Conservation (phyloP, 257 asterid species). For the Nicotiana tomentosiformis region DNA sequence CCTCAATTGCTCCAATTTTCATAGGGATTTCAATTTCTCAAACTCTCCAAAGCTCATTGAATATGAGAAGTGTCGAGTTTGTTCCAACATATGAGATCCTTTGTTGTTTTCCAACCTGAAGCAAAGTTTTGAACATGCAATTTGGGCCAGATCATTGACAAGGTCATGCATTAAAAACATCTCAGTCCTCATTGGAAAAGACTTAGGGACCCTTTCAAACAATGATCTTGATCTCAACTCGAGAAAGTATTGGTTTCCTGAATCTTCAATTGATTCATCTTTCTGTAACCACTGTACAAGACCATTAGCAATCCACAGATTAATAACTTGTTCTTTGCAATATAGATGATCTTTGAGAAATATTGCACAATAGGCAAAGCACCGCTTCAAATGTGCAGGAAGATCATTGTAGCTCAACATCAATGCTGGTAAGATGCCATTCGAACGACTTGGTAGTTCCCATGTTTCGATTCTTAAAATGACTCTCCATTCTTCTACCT, state of each 20-base stretch:
- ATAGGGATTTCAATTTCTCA: not conserved
- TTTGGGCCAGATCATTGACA: constrained; percentile 7
- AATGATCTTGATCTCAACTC: constrained; percentile 5
- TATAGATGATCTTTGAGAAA: constrained; percentile 10
- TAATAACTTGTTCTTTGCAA: not conserved
- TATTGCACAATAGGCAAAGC: constrained; percentile 8
- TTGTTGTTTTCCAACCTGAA: not conserved
- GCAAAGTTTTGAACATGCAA: not conserved
- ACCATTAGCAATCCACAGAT: constrained; percentile 12
- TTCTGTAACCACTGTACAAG: not conserved
- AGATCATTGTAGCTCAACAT: constrained; percentile 13
- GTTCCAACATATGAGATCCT: not conserved
- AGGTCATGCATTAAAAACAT: constrained; percentile 8
- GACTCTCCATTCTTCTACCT: not conserved
- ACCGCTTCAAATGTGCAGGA: not conserved
- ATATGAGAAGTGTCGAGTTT: not conserved
- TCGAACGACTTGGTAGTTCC: not conserved
- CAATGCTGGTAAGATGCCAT: not conserved
- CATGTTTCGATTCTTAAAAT: not conserved
- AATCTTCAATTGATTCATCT: too few species aligned
- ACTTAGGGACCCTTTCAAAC: not conserved
- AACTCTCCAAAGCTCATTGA: not conserved
- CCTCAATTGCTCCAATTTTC: not conserved
- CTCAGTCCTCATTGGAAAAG: not conserved
- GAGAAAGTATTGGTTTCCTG: not conserved